A percentile compares a stretch with the other conserved stretches of the same genome.
phyloP scores from a whole-genome alignment of 1,139 yeast species.

The Oligophagozyma castellii region DNA sequence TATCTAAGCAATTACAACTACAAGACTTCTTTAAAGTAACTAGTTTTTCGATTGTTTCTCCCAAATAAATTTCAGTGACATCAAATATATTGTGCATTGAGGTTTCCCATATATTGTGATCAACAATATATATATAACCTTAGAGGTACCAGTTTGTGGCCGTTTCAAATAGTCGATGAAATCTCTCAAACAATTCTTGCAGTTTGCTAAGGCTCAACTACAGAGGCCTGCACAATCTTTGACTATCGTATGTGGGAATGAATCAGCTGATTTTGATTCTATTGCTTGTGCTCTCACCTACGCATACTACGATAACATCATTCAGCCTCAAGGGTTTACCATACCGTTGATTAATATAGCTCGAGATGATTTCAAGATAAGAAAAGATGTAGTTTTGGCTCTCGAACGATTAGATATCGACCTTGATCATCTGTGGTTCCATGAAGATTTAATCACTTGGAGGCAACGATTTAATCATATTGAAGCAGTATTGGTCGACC shows the following conservation, averaged over 20 bases:
- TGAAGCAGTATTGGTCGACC: constrained; percentile 62
- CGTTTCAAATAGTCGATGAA: too few relatives aligned
- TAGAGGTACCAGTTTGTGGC: too few relatives aligned
- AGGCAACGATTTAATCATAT: constrained; percentile 15
- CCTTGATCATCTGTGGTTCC: constrained; percentile 40
- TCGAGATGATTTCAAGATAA: constrained; percentile 43
- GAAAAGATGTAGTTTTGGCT: constrained; percentile 56
- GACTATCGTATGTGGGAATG: constrained; percentile 83
- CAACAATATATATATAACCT: too few relatives aligned
- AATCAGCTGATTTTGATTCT: constrained; percentile 79
- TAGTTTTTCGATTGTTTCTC: too few relatives aligned
- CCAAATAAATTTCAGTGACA: too few relatives aligned
- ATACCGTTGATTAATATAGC: constrained; percentile 69
- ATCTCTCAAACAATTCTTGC: too few relatives aligned
- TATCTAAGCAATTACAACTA: too few relatives aligned
- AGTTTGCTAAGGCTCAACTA: too few relatives aligned
- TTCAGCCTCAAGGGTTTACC: constrained; percentile 17
- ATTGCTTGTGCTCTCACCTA: constrained; percentile 61
- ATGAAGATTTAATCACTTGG: constrained; percentile 42
- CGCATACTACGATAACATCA: constrained; percentile 39
- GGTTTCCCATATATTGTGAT: too few relatives aligned
- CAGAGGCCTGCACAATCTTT: too few relatives aligned
- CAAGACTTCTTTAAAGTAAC: too few relatives aligned
- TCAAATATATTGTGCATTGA: too few relatives aligned
- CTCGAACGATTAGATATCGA: constrained; percentile 37